These are phyloP conservation scores for Nothophaeocryptopus gaeumannii DNA, from an alignment of 2,329 filamentous ascomycete genomes.

Conservation along the genomic window DNA sequence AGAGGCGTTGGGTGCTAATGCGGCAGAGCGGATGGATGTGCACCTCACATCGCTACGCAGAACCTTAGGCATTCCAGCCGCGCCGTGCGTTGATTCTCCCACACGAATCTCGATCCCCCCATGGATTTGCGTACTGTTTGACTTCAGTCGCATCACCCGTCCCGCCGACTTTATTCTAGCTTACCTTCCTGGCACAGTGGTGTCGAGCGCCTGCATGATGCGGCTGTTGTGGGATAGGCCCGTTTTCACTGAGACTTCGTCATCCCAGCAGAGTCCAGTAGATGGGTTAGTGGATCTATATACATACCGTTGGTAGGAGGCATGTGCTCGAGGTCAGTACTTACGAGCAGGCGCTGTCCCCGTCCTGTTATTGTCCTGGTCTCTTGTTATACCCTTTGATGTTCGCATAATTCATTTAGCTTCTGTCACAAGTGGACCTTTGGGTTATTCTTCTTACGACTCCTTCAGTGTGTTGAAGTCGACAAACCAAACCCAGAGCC, in stretches of 20 bases:
- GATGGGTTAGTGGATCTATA: conserved; percentile 16
- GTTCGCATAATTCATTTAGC: not conserved
- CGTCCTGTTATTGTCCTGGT: conserved; percentile 5
- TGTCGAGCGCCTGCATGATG: conserved; percentile 17
- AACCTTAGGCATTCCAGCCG: conserved; percentile 13
- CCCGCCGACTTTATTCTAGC: conserved; percentile 19
- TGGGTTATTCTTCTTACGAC: not conserved
- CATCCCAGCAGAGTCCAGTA: conserved; percentile 21
- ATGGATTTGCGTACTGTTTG: conserved; percentile 18
- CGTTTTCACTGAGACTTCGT: conserved; percentile 22
- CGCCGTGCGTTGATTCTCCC: conserved; percentile 14
- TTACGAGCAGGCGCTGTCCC: conserved; percentile 17
- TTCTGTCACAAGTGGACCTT: too few relatives aligned
- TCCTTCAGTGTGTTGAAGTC: not conserved
- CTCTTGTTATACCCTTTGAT: not conserved
- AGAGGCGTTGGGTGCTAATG: too few relatives aligned
- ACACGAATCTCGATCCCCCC: conserved; percentile 23
- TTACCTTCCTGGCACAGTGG: conserved; percentile 20
- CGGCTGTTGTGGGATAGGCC: conserved; percentile 21
- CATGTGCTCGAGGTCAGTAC: conserved; percentile 9
- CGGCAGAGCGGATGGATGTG: conserved; percentile 9
- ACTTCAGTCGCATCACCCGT: conserved; percentile 21
- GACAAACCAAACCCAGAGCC: not conserved
- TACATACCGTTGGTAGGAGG: conserved; percentile 14
- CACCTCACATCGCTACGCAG: conserved; percentile 18